Evolutionary conservation across 139 green algal genomes (phyloP).

Genomic region (Eudorina sp.): DNA sequence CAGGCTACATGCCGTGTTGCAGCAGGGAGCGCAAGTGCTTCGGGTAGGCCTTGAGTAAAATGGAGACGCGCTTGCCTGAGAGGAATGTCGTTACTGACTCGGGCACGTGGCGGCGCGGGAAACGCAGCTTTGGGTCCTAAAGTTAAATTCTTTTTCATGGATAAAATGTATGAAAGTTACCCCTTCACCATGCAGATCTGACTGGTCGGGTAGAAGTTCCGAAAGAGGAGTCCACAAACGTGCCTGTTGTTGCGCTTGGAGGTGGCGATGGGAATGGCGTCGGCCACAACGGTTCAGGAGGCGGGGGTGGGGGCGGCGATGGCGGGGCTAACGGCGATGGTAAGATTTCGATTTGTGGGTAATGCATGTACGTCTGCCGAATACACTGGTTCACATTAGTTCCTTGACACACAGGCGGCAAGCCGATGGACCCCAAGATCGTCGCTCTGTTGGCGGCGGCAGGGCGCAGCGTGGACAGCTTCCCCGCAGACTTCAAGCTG

Average conservation of each 20-base stretch:
- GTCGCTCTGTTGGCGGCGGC: constrained; percentile 64
- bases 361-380: not conserved
- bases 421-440: constrained; percentile 49
- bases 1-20: not conserved
- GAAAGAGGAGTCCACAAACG: not conserved
- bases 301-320: constrained; percentile 28
- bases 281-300: not conserved
- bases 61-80: not conserved
- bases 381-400: not conserved
- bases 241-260: constrained; percentile 1
- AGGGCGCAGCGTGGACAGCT: constrained; percentile 61
- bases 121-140: too few species aligned
- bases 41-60: not conserved
- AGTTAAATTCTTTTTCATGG: too few species aligned
- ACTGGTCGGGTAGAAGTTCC: not conserved
- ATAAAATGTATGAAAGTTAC: too few species aligned
- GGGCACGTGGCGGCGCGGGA: constrained; percentile 25
- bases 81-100: not conserved
- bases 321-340: constrained; percentile 19
- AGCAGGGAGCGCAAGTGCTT: not conserved
- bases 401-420: not conserved
- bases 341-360: not conserved
- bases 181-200: too few species aligned
- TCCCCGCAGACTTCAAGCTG: constrained; percentile 78
- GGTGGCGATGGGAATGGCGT: constrained; percentile 17